These are phyloP conservation scores for Ogataea paradorogensis DNA, from an alignment of 805 yeast species.

Conservation along the genomic window DNA sequence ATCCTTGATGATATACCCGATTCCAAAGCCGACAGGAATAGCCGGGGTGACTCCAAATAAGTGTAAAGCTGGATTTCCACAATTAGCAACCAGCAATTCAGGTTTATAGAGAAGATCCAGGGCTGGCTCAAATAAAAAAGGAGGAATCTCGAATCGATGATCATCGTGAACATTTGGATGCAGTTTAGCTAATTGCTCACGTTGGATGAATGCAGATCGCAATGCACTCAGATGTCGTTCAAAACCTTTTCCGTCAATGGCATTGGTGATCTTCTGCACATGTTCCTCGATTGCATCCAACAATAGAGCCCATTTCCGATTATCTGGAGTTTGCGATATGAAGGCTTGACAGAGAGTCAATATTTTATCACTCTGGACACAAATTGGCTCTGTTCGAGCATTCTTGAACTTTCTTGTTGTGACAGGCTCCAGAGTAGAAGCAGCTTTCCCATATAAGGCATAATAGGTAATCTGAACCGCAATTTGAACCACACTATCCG, in stretches of 20 bases:
- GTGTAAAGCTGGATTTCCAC: conserved; percentile 59
- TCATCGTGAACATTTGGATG: conserved; percentile 41
- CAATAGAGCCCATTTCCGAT: conserved; percentile 49
- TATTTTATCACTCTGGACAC: conserved; percentile 56
- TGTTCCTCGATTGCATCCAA: conserved; percentile 52
- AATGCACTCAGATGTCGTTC: conserved; percentile 71
- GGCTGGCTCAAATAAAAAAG: conserved; percentile 43
- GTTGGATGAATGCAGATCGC: conserved; percentile 51
- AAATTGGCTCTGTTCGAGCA: conserved; percentile 67
- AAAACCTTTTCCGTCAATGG: conserved; percentile 64
- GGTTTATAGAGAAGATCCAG: conserved; percentile 36
- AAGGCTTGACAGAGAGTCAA: conserved; percentile 57
- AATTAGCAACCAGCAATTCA: conserved; percentile 45
- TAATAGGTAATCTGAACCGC: conserved; percentile 53
- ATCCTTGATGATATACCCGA: conserved; percentile 53
- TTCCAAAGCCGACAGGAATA: conserved; percentile 55
- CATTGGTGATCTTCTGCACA: conserved; percentile 43
- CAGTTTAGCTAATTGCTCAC: conserved; percentile 43
- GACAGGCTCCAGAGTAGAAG: conserved; percentile 43
- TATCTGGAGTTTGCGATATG: conserved; percentile 50
- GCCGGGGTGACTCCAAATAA: conserved; percentile 62
- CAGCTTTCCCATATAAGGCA: conserved; percentile 51
- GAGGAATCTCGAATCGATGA: conserved; percentile 34
- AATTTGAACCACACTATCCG: conserved; percentile 52
- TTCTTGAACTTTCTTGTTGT: conserved; percentile 67